Percentiles rank a stretch among this genome's conserved stretches.
These are phyloP conservation scores for Scheffersomyces amazonensis DNA, from an alignment of 805 yeast species.

Conservation along the genomic window DNA sequence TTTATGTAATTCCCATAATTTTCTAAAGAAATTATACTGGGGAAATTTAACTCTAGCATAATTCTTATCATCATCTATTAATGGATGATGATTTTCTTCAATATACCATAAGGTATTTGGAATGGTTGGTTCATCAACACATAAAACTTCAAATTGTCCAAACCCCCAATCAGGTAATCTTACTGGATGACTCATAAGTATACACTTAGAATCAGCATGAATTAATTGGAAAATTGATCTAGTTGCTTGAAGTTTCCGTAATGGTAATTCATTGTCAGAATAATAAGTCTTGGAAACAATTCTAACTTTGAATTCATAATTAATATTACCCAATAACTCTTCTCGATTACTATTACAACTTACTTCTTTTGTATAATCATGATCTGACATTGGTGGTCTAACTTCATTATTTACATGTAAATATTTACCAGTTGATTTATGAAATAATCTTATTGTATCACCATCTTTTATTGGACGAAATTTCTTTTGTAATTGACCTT, in stretches of 20 bases:
- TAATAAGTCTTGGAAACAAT: constrained; percentile 35
- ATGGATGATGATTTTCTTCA: constrained; percentile 63
- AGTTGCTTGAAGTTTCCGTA: constrained; percentile 46
- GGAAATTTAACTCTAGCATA: constrained; percentile 17
- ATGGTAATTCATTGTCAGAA: constrained; percentile 29
- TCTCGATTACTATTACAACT: constrained; percentile 60
- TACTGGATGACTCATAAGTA: constrained; percentile 67
- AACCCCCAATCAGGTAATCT: constrained; percentile 84
- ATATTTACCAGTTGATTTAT: constrained; percentile 62
- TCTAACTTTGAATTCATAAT: constrained; percentile 68
- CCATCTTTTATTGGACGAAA: constrained; percentile 47
- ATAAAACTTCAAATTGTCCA: constrained; percentile 83
- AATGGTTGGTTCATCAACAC: constrained; percentile 70
- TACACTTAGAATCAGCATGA: constrained; percentile 68
- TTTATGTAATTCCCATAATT: constrained; percentile 53
- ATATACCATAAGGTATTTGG: constrained; percentile 72
- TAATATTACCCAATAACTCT: constrained; percentile 60
- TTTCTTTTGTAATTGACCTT: constrained; percentile 37
- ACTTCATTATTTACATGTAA: constrained; percentile 66
- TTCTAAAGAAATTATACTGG: constrained; percentile 40
- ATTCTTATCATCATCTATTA: constrained; percentile 19
- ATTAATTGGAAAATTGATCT: constrained; percentile 68
- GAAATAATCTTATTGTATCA: constrained; percentile 64
- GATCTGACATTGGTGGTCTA: constrained; percentile 87
- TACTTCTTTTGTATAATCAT: constrained; percentile 86